Percentiles rank a stretch among this genome's conserved stretches.
These are phyloP conservation scores for Amauroascus niger DNA, from an alignment of 2,329 filamentous ascomycete genomes.

Conservation along the genomic window DNA sequence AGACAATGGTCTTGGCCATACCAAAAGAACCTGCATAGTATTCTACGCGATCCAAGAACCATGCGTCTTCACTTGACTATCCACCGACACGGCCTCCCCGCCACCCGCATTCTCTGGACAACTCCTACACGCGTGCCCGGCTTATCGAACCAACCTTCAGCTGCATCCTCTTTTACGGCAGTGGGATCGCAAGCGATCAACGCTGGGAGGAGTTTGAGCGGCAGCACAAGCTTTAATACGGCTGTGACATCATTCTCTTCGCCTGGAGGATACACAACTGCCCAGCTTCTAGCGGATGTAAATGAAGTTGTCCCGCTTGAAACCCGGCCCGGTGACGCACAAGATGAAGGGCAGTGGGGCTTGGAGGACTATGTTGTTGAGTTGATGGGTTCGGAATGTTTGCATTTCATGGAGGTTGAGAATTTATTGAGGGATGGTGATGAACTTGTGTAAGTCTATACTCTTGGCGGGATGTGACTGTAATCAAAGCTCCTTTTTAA, in stretches of 20 bases:
- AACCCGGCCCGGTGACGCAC: conserved; percentile 38
- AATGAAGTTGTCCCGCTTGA: conserved; percentile 76
- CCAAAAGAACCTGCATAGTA: not conserved
- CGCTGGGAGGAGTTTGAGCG: conserved; percentile 29
- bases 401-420: conserved; percentile 69
- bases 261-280: conserved; percentile 53
- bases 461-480: not conserved
- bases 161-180: conserved; percentile 25
- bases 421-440: conserved; percentile 72
- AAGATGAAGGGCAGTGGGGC: conserved; percentile 52
- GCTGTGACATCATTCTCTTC: conserved; percentile 15
- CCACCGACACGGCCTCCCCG: conserved; percentile 62
- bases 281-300: conserved; percentile 65
- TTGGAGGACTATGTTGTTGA: conserved; percentile 85
- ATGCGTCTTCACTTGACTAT: conserved; percentile 68
- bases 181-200: conserved; percentile 20
- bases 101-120: conserved; percentile 62
- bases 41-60: conserved; percentile 11
- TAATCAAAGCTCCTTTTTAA: not conserved
- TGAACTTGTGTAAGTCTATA: conserved; percentile 58
- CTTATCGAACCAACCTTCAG: conserved; percentile 14
- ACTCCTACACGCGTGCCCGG: conserved; percentile 31
- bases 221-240: conserved; percentile 23
- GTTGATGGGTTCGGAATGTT: conserved; percentile 70
- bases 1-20: not conserved